A percentile compares a stretch with the other conserved stretches of the same genome.
phyloP scores from a whole-genome alignment of 2,329 filamentous ascomycete genomes.

The Whalleya microplaca region DNA sequence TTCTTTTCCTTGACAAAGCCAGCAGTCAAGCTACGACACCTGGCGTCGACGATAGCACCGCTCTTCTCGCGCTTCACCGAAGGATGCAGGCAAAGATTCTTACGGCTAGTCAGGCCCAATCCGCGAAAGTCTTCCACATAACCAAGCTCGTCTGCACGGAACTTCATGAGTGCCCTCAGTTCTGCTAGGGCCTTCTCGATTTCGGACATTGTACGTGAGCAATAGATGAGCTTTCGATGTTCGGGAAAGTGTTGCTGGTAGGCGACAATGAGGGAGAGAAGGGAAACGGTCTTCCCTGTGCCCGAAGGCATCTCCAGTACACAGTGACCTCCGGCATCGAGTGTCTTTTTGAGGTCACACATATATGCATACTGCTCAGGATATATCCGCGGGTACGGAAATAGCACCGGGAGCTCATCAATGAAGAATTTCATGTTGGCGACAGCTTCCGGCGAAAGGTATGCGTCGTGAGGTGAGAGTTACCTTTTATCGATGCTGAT shows the following conservation, averaged over 20 bases:
- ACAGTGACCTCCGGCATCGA: slow-evolving; percentile 93
- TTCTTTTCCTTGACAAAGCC: slow-evolving; percentile 99
- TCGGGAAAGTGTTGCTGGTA: slow-evolving; percentile 95
- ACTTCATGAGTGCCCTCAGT: slow-evolving; percentile 92
- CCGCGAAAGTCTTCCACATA: slow-evolving; percentile 91
- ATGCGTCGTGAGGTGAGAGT: no score
- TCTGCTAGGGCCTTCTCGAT: slow-evolving; percentile 97
- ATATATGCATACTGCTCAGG: slow-evolving; percentile 79
- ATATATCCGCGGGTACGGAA: slow-evolving; percentile 46
- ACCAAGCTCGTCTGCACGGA: slow-evolving; percentile 86
- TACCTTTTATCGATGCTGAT: not conserved
- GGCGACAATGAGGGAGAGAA: slow-evolving; percentile 92
- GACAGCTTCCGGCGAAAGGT: not conserved
- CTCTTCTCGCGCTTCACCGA: slow-evolving; percentile 97
- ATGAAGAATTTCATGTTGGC: slow-evolving; percentile 78
- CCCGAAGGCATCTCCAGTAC: slow-evolving; percentile 99
- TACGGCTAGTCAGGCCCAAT: slow-evolving; percentile 90
- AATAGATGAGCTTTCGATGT: slow-evolving; percentile 96
- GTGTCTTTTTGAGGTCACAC: slow-evolving; percentile 84
- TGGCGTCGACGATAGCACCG: slow-evolving; percentile 89
- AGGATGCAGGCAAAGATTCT: slow-evolving; percentile 95
- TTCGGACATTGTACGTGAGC: slow-evolving; percentile 99
- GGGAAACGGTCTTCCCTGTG: slow-evolving; percentile 94
- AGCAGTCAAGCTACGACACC: slow-evolving; percentile 92
- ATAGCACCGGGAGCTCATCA: slow-evolving; percentile 55